Conservation (phyloP, 1,284 basidiomycete genomes). For the Cystobasidium pallidum region DNA sequence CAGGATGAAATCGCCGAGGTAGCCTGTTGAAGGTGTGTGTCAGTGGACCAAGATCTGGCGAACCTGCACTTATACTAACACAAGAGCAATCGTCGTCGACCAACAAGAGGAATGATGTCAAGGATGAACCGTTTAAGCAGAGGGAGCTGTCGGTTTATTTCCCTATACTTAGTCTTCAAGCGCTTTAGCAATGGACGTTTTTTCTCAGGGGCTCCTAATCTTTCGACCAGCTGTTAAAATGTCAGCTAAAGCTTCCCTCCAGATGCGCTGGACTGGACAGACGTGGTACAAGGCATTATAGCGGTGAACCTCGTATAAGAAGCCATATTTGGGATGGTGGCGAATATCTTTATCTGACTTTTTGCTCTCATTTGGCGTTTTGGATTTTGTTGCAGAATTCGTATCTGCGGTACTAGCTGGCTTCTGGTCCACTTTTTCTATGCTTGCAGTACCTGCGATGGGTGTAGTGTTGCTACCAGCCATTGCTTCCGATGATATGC, state of each 20-base stretch:
- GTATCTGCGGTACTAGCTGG: not conserved
- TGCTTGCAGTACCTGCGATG: not conserved
- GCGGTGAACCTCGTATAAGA: slow-evolving; percentile 15
- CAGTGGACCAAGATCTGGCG: too few relatives aligned
- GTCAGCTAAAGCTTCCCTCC: not conserved
- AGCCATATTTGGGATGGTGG: slow-evolving; percentile 15
- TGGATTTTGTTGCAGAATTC: not conserved
- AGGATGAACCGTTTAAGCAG: not conserved
- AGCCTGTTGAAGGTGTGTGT: not conserved
- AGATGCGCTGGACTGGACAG: not conserved
- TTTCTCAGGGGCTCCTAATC: not conserved
- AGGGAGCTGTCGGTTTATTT: not conserved
- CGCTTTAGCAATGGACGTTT: slow-evolving; percentile 9
- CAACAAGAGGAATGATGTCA: not conserved
- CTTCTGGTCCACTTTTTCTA: too few relatives aligned
- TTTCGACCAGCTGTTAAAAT: not conserved
- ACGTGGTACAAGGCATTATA: slow-evolving; percentile 21
- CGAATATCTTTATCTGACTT: slow-evolving; percentile 18
- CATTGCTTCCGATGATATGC: not conserved
- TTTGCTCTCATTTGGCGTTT: not conserved
- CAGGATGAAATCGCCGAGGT: not conserved
- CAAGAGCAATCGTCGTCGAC: not conserved
- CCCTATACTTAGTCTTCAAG: not conserved
- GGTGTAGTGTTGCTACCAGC: not conserved
- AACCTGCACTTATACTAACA: not conserved